Evolutionary conservation across 345 rosid genomes (phyloP).

Genomic region (Ricinus communis): DNA sequence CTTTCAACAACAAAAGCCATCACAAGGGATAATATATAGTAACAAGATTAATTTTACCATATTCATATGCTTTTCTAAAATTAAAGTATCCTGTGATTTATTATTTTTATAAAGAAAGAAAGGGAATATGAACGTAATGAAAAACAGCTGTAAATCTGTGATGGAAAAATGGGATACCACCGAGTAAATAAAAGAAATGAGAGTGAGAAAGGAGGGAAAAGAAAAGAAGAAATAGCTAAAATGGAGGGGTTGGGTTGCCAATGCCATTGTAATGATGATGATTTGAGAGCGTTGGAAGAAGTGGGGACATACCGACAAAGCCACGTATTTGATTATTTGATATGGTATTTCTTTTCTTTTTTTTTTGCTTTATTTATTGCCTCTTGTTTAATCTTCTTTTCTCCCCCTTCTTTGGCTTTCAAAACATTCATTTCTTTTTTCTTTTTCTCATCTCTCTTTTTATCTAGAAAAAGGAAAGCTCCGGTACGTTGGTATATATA

Average conservation of each 20-base stretch:
- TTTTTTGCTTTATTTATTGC: conserved; percentile 20
- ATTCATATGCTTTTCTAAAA: no score
- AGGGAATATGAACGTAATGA: no score
- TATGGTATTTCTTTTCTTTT: neutral
- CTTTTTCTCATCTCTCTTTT: neutral
- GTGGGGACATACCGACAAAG: conserved; percentile 10
- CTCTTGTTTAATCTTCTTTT: neutral
- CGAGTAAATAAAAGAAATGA: neutral
- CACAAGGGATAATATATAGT: neutral
- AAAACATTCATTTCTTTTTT: neutral
- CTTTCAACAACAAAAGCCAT: neutral
- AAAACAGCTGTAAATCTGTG: conserved; percentile 12
- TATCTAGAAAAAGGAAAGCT: neutral
- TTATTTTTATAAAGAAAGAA: no score
- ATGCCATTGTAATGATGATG: conserved; percentile 21
- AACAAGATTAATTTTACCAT: neutral
- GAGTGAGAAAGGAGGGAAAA: neutral
- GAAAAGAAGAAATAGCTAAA: neutral
- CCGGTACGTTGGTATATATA: no score
- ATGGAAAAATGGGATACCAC: neutral
- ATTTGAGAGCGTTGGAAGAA: conserved; percentile 14
- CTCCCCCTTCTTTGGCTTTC: conserved; percentile 11
- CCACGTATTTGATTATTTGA: no score
- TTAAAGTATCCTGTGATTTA: conserved; percentile 12
- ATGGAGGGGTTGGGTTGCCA: neutral